phyloP scores from a whole-genome alignment of 352 stramenopile genomes.

The Pythium insidiosum region DNA sequence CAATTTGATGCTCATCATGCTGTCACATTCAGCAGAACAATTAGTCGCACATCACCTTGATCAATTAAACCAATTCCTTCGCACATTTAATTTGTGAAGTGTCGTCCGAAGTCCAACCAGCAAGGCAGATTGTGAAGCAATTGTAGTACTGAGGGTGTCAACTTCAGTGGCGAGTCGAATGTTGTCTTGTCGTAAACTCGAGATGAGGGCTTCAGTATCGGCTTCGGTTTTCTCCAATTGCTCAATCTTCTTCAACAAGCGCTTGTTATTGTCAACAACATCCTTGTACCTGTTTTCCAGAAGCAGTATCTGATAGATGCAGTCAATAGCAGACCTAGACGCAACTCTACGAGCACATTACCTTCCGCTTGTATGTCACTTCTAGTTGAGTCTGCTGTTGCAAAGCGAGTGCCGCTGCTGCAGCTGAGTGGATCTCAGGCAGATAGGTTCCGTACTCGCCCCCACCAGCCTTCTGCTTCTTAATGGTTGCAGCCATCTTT shows the following conservation, averaged over 20 bases:
- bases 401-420: constrained; percentile 23
- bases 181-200: constrained; percentile 32
- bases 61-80: not conserved
- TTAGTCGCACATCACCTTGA: not conserved
- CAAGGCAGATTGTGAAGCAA: constrained; percentile 45
- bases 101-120: constrained; percentile 50
- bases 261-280: constrained; percentile 61
- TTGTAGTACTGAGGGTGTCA: constrained; percentile 36
- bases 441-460: constrained; percentile 20
- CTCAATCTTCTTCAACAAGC: constrained; percentile 54
- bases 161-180: constrained; percentile 22
- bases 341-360: too few species aligned
- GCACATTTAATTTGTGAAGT: constrained; percentile 40
- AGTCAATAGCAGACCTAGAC: too few species aligned
- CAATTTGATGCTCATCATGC: constrained; percentile 39
- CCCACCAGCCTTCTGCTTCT: constrained; percentile 14
- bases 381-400: constrained; percentile 68
- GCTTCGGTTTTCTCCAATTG: constrained; percentile 43
- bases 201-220: constrained; percentile 26
- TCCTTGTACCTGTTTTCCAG: constrained; percentile 55
- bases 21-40: constrained; percentile 4
- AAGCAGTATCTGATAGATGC: constrained; percentile 50
- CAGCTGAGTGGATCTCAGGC: constrained; percentile 29
- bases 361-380: constrained; percentile 56
- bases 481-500: constrained; percentile 19